Percentiles rank a stretch among this genome's conserved stretches.
phyloP scores from a whole-genome alignment of 2,329 filamentous ascomycete genomes.

The Cladosporium velox region DNA sequence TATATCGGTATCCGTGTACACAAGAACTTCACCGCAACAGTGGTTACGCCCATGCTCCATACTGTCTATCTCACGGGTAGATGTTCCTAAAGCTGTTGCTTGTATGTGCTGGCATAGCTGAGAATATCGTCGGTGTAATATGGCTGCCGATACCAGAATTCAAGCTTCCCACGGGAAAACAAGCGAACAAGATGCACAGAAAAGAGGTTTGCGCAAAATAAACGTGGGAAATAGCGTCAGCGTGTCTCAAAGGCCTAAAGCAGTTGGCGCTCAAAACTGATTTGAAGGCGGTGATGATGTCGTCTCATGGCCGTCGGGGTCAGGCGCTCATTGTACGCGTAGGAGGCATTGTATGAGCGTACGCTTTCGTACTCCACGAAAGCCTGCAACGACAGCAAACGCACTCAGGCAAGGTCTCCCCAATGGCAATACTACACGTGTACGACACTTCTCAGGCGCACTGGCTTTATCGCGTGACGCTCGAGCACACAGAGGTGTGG shows the following conservation, averaged over 20 bases:
- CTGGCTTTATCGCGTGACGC: background rate
- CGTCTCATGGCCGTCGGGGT: background rate
- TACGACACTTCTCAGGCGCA: background rate
- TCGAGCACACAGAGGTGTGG: background rate
- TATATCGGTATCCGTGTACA: background rate
- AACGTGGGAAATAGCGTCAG: background rate
- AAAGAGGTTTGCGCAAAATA: background rate
- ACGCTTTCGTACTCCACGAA: background rate
- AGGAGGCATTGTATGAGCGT: background rate
- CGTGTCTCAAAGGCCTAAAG: background rate
- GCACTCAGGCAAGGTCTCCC: background rate
- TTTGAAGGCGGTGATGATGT: background rate
- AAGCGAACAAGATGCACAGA: background rate
- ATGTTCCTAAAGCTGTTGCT: background rate
- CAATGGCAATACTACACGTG: background rate
- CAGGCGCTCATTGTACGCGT: background rate
- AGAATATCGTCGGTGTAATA: background rate
- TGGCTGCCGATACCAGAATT: background rate
- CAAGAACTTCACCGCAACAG: background rate
- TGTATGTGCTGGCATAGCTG: background rate
- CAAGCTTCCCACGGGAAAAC: background rate
- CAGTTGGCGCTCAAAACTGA: background rate
- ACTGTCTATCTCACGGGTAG: background rate
- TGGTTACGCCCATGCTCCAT: background rate
- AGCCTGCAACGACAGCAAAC: background rate